Conservation (phyloP, 495 filamentous ascomycete genomes). For the Aspergillus ellipticus region DNA sequence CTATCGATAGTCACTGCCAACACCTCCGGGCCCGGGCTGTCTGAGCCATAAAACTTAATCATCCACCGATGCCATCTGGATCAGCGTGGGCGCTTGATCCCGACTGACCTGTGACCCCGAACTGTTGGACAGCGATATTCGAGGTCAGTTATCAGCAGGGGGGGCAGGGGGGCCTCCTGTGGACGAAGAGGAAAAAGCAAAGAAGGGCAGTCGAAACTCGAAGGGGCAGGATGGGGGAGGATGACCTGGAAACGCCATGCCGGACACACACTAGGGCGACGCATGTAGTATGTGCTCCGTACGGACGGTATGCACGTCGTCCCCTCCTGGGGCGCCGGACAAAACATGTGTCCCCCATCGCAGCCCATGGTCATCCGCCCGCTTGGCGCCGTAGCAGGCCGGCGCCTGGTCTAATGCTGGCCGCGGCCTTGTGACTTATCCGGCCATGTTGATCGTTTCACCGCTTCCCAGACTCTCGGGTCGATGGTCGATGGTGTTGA, state of each 20-base stretch:
- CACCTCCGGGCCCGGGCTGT: background rate
- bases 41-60: background rate
- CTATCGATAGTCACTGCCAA: background rate
- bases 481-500: constrained; percentile 7
- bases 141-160: background rate
- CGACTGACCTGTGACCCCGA: background rate
- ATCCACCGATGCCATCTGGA: background rate
- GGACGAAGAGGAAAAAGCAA: background rate
- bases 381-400: background rate
- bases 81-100: background rate
- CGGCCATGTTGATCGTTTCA: constrained; percentile 15
- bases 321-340: background rate
- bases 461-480: constrained; percentile 20
- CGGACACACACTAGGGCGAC: background rate
- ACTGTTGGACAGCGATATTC: background rate
- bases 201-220: background rate
- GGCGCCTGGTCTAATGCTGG: background rate
- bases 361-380: background rate
- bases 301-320: background rate
- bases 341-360: background rate
- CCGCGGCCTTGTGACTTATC: constrained; percentile 5
- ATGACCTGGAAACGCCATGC: background rate
- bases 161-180: background rate
- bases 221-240: background rate
- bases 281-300: background rate